phyloP scores from a whole-genome alignment of 2,329 filamentous ascomycete species.

The Pezicula neosporulosa region DNA sequence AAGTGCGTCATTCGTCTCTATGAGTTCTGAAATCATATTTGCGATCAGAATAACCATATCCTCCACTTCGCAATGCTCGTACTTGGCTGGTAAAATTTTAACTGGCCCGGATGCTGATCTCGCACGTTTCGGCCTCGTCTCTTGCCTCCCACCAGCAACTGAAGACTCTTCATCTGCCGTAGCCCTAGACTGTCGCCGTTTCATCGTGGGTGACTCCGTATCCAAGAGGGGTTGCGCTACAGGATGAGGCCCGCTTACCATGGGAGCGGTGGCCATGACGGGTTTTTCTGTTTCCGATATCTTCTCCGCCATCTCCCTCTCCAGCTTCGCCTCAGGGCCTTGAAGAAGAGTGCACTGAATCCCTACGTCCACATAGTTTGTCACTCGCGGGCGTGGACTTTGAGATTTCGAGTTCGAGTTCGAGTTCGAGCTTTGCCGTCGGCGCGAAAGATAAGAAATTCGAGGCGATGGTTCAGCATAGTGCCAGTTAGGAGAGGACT shows the following conservation, averaged over 20 bases:
- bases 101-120: conserved; percentile 46
- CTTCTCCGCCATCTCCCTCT: not conserved
- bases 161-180: conserved; percentile 6
- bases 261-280: not conserved
- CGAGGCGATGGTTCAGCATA: conserved; percentile 23
- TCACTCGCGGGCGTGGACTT: conserved; percentile 9
- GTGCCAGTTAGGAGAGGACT: conserved; percentile 23
- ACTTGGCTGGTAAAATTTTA: conserved; percentile 65
- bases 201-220: conserved; percentile 28
- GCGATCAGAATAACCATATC: conserved; percentile 89
- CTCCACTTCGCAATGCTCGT: conserved; percentile 77
- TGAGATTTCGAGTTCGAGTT: conserved; percentile 15
- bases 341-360: conserved; percentile 20
- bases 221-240: conserved; percentile 21
- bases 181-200: conserved; percentile 28
- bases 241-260: not conserved
- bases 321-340: not conserved
- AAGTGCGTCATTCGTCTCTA: conserved; percentile 85
- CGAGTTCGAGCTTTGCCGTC: conserved; percentile 7
- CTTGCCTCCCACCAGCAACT: conserved; percentile 4
- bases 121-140: conserved; percentile 44
- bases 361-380: conserved; percentile 25
- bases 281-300: not conserved
- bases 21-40: conserved; percentile 93
- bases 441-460: conserved; percentile 20